A percentile compares a stretch with the other conserved stretches of the same genome.
These are phyloP conservation scores for Combretum micranthum DNA, from an alignment of 345 rosid genomes.

Conservation along the genomic window DNA sequence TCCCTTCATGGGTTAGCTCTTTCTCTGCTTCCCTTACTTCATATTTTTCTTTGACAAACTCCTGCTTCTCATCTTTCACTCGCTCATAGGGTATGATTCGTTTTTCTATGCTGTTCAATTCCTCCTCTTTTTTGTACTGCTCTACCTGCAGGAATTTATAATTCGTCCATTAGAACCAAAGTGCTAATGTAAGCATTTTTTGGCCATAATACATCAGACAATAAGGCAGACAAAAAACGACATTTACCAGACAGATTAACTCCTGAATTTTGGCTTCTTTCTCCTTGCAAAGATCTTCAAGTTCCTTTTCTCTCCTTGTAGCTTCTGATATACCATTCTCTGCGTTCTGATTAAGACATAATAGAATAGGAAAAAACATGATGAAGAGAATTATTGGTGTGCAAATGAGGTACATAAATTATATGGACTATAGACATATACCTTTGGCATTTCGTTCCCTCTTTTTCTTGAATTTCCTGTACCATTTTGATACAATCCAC, in stretches of 20 bases:
- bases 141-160: conserved; percentile 36
- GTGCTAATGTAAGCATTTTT: background rate
- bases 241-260: conserved; percentile 49
- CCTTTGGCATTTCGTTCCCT: background rate
- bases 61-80: conserved; percentile 16
- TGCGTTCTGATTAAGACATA: conserved; percentile 34
- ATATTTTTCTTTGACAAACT: conserved; percentile 23
- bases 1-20: conserved; percentile 18
- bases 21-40: conserved; percentile 49
- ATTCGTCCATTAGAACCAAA: background rate
- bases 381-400: too few relatives aligned
- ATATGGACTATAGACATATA: too few relatives aligned
- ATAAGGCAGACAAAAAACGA: conserved; percentile 5
- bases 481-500: conserved; percentile 29
- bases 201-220: background rate
- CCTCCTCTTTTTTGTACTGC: conserved; percentile 41
- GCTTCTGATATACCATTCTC: conserved; percentile 23
- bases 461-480: conserved; percentile 2
- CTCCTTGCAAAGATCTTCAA: conserved; percentile 57
- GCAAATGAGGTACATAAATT: too few relatives aligned
- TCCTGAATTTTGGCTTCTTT: conserved; percentile 79
- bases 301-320: conserved; percentile 44
- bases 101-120: conserved; percentile 6
- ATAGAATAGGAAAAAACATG: background rate
- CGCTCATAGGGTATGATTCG: conserved; percentile 26